Evolutionary conservation across 192 early-diverging fungal species (phyloP), one percentile per base, ranked within the genome.

Genomic region (Coemansia sp.): DNA sequence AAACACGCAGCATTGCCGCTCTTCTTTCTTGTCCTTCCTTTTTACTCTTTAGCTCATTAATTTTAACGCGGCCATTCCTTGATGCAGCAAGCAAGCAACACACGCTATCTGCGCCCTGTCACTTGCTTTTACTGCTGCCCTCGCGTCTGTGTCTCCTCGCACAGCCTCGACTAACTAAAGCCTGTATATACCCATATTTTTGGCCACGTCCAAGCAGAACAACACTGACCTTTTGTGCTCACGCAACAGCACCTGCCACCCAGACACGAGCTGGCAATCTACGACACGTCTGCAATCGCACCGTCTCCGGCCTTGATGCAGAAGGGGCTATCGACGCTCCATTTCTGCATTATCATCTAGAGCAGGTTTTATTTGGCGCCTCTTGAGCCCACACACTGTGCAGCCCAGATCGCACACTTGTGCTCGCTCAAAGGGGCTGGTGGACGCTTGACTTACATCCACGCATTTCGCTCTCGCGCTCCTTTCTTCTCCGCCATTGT

Each of bases 401-500:
- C 29, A 57, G 57, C 38, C 19, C 57, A 41, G 57, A 58, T 58
- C 57, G 41, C 57, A 19, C 14, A n/a, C 23, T 32, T 29, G 32
- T n/a, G 56, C 38, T 21, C 57, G 32, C 41, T 45, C 41, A 45
- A 22, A 19, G 38, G 17, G 57, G 57, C 57, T 58, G 57, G 38
- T 23, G 29, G 56, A 57, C 38, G 29, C 56, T 57, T 57, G 38
- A 57, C 29, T 17, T 58, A 38, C 57, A 58, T 39, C 57, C 57
- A 21, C 57, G 9, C 57, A 58, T 58, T 58, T 39, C 23, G 29
- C 41, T 21, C 41, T 41, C 17, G 57, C 41, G 19, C 41, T 56
- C 29, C 21, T 39, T 58, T 58, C 39, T 58, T 58, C 29, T 39
- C 32, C n/a, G 48, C 48, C 48, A 58, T 58, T 58, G 57, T 58